These are phyloP conservation scores for Marasmius oreades DNA, from an alignment of 1,284 basidiomycete genomes.

Conservation along the genomic window DNA sequence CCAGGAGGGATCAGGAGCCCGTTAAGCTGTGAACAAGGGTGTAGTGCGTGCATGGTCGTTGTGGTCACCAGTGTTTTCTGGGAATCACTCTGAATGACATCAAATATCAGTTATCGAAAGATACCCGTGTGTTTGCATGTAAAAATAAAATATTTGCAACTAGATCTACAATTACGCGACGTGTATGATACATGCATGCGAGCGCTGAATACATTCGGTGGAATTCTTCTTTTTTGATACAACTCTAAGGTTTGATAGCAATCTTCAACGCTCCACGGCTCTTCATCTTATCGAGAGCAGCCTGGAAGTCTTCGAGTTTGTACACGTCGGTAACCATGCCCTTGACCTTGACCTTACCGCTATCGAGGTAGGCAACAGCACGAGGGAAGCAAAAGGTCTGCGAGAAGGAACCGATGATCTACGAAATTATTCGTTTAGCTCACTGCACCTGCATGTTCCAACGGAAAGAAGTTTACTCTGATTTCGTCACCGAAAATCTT, in stretches of 20 bases:
- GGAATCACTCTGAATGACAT: too few species aligned
- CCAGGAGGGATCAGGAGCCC: background rate
- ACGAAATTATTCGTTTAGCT: background rate
- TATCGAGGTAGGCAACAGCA: conserved; percentile 82
- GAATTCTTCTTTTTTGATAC: too few species aligned
- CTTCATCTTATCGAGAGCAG: conserved; percentile 84
- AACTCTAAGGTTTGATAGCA: conserved; percentile 42
- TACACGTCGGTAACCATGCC: conserved; percentile 84
- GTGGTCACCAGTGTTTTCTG: too few species aligned
- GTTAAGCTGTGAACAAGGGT: background rate
- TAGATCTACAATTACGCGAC: background rate
- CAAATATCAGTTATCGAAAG: too few species aligned
- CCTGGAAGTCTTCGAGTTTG: conserved; percentile 76
- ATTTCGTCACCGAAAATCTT: conserved; percentile 87
- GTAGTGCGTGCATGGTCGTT: too few species aligned
- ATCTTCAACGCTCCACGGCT: conserved; percentile 70
- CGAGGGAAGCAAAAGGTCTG: conserved; percentile 87
- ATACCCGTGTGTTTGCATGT: too few species aligned
- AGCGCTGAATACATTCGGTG: too few species aligned
- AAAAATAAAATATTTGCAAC: too few species aligned
- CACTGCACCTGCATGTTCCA: background rate
- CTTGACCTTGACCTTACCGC: conserved; percentile 77
- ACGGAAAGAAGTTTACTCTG: conserved; percentile 40
- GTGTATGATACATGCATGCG: too few species aligned
- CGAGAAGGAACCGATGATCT: conserved; percentile 86